A percentile compares a stretch with the other conserved stretches of the same genome.
Evolutionary conservation across 2,329 filamentous ascomycete species (phyloP).

Genomic region (Claviceps pazoutovae): DNA sequence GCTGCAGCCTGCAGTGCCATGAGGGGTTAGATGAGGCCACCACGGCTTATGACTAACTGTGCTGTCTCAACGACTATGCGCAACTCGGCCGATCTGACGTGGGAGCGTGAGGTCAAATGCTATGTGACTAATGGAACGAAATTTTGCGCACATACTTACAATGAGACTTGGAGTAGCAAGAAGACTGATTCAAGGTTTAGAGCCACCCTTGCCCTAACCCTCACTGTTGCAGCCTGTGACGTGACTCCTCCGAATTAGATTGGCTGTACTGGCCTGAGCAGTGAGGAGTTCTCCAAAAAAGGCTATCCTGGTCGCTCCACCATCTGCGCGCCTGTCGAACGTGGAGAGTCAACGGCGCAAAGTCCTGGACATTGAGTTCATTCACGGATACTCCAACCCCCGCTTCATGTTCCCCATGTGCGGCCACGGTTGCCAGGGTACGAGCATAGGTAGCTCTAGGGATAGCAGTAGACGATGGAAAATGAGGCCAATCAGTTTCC

Average conservation of each 20-base stretch:
- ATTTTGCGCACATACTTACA: not conserved
- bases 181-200: not conserved
- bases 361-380: constrained; percentile 66
- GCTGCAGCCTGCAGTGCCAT: not conserved
- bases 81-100: not conserved
- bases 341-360: constrained; percentile 74
- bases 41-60: too few relatives aligned
- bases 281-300: constrained; percentile 37
- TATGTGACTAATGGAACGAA: not conserved
- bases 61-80: too few relatives aligned
- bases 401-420: too few relatives aligned
- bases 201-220: constrained; percentile 4
- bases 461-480: constrained; percentile 24
- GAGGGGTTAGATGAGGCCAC: too few relatives aligned
- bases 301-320: constrained; percentile 49
- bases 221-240: constrained; percentile 15
- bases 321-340: constrained; percentile 33
- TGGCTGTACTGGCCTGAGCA: constrained; percentile 29
- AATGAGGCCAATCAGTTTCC: constrained; percentile 47
- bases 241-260: constrained; percentile 25
- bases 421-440: constrained; percentile 41
- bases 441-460: constrained; percentile 29
- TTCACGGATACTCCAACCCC: constrained; percentile 49
- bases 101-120: not conserved
- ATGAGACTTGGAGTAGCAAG: not conserved